Base-by-base conservation (phyloP, 345 rosid genomes). In the Syzygium aromaticum region DNA sequence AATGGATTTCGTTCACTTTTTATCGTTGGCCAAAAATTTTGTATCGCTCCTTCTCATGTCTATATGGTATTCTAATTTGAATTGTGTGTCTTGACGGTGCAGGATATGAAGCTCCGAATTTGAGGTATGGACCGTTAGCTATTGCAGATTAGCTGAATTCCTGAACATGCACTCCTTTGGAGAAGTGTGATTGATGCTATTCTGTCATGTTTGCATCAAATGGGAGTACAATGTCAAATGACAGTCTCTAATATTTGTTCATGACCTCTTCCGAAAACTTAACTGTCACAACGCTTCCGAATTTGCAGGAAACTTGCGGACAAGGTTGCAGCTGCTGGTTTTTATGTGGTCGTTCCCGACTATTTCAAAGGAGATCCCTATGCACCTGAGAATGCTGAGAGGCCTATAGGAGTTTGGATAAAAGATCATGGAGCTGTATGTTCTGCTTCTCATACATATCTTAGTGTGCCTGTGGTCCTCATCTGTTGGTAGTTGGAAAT, bases 71-170 rank as follows among this genome's bases (percentile, higher is more conserved):
- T 22, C n/a, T 54, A 54, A 49, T 21, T 51, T 38, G 4, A 56
- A 21, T 56, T 73, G 9, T 52, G 22, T 46, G 21, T 53, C 56
- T 56, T 33, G 14, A 16, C 40, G 40, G 27, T 19, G 91, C 96
- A 97, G 98, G 98, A 86, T 97, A 87, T 88, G 97, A 94, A 90
- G 94, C 98, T 90, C 98, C 97, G 77, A 94, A 95, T 89, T 91
- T 95, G 80, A 95, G 98, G 99, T 95, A 88, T 87, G 85, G 61
- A 43, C 86, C 56, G 3, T 77, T 77, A 52, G 82, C 51, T 84
- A 25, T 25, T 30, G 21, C 33, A 28, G 56, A 73, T 33, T 30
- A 54, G 15, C 10, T 54, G 40, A 33, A n/a, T 84, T 52, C 80
- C 27, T 19, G 86, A 40, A 84, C 28, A 28, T 51, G 8, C 46